A percentile compares a stretch with the other conserved stretches of the same genome.
Conservation (phyloP, 2,329 filamentous ascomycete genomes). For the Penicillium sp. region DNA sequence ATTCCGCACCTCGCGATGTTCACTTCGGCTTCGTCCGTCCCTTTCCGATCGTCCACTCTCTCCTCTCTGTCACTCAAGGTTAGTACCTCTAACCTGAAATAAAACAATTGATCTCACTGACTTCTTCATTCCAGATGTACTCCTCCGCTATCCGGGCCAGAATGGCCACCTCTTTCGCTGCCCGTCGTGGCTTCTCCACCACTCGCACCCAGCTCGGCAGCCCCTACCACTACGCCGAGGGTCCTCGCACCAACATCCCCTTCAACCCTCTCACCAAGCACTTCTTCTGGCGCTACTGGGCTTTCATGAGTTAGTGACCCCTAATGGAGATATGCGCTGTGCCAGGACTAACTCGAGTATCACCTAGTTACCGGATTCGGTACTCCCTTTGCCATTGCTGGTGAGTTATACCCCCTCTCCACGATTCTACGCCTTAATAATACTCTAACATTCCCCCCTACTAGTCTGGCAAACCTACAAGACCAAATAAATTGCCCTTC, state of each 20-base stretch:
- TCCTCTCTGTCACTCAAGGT: conserved; percentile 32
- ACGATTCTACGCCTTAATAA: not conserved
- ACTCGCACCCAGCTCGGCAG: conserved; percentile 81
- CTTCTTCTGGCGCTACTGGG: conserved; percentile 82
- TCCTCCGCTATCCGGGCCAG: conserved; percentile 61
- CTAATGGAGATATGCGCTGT: not conserved
- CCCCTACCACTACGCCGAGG: conserved; percentile 98
- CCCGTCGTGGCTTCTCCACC: conserved; percentile 91
- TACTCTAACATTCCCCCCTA: conserved; percentile 24
- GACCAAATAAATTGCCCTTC: conserved; percentile 44
- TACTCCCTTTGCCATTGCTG: conserved; percentile 61
- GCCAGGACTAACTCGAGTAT: conserved; percentile 36
- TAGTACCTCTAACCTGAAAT: conserved; percentile 14
- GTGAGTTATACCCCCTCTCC: conserved; percentile 44
- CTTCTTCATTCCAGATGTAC: conserved; percentile 64
- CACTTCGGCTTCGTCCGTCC: conserved; percentile 19
- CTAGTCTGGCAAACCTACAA: conserved; percentile 67
- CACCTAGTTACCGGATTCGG: conserved; percentile 55
- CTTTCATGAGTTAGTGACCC: conserved; percentile 62
- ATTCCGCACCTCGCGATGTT: conserved; percentile 24
- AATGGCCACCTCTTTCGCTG: conserved; percentile 61
- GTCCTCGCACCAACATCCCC: conserved; percentile 88
- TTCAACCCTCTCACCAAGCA: conserved; percentile 92
- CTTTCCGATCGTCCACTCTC: conserved; percentile 23
- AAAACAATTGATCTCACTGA: conserved; percentile 34